Percentiles rank a stretch among this genome's conserved stretches.
phyloP scores from a whole-genome alignment of 2,329 filamentous ascomycete genomes.

The Metarhizium robertsii region DNA sequence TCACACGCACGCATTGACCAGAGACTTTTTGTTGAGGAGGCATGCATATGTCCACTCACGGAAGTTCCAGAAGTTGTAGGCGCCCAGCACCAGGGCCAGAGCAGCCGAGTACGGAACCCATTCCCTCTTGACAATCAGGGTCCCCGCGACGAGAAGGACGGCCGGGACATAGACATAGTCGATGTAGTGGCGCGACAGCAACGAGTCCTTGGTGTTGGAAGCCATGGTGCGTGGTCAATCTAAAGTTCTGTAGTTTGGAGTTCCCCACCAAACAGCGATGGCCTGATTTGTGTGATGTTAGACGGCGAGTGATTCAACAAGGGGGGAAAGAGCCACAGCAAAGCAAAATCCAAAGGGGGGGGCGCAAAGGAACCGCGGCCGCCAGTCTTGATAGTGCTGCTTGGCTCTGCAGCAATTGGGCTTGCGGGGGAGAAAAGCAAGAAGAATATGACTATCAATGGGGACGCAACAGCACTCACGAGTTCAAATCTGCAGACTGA shows the following conservation, averaged over 20 bases:
- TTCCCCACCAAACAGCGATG: neutral
- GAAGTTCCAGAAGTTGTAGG: constrained; percentile 61
- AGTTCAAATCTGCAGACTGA: neutral
- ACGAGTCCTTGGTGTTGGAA: constrained; percentile 17
- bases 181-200: constrained; percentile 53
- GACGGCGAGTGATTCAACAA: neutral
- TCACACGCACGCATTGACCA: constrained; percentile 4
- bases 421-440: neutral
- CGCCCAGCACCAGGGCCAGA: constrained; percentile 56
- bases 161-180: constrained; percentile 78
- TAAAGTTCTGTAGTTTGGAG: too few relatives aligned
- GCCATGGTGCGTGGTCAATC: constrained; percentile 13
- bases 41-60: constrained; percentile 44
- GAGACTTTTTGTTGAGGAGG: neutral
- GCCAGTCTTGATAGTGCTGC: neutral
- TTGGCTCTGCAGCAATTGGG: neutral
- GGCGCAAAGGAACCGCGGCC: neutral
- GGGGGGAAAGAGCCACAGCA: neutral
- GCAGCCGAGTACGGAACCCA: constrained; percentile 63
- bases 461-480: neutral
- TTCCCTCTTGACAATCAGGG: constrained; percentile 68
- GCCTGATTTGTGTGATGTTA: neutral
- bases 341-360: neutral
- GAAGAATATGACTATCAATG: neutral
- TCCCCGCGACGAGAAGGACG: constrained; percentile 67